A percentile compares a stretch with the other conserved stretches of the same genome.
Conservation (phyloP, 805 yeast species). For the Candida cerambycidarum region DNA sequence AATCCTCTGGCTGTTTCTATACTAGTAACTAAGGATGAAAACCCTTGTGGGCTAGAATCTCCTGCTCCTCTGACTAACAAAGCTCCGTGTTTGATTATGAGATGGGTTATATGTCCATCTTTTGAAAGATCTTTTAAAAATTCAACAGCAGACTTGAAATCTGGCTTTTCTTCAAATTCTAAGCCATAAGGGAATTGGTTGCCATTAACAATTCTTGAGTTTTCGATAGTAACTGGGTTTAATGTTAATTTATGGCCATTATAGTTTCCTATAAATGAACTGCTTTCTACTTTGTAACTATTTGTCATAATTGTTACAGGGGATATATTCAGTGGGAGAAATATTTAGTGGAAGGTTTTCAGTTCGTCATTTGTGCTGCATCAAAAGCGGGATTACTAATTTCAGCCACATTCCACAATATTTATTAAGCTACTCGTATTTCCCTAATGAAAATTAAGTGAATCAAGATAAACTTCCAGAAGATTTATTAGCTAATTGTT, state of each 20-base stretch:
- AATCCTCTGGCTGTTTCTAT: conserved; percentile 5
- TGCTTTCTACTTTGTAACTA: too few relatives aligned
- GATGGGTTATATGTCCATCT: background rate
- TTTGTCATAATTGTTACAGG: too few relatives aligned
- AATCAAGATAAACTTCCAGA: too few relatives aligned
- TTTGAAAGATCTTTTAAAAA: conserved; percentile 1
- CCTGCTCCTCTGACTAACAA: conserved; percentile 3
- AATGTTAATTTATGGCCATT: background rate
- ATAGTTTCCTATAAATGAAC: too few relatives aligned
- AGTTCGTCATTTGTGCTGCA: too few relatives aligned
- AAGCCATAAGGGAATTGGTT: background rate
- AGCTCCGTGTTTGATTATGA: conserved; percentile 4
- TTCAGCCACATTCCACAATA: too few relatives aligned
- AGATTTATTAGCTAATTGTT: too few relatives aligned
- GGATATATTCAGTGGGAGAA: too few relatives aligned
- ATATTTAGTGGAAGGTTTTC: too few relatives aligned
- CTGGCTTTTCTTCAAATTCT: background rate
- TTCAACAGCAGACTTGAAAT: background rate
- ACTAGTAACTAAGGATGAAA: background rate
- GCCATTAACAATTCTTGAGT: background rate
- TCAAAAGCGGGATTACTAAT: too few relatives aligned
- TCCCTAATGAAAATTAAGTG: too few relatives aligned
- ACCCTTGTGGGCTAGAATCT: background rate
- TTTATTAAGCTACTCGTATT: too few relatives aligned
- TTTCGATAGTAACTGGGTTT: background rate